phyloP scores from a whole-genome alignment of 257 asterid genomes.

The Verbascum thapsus region DNA sequence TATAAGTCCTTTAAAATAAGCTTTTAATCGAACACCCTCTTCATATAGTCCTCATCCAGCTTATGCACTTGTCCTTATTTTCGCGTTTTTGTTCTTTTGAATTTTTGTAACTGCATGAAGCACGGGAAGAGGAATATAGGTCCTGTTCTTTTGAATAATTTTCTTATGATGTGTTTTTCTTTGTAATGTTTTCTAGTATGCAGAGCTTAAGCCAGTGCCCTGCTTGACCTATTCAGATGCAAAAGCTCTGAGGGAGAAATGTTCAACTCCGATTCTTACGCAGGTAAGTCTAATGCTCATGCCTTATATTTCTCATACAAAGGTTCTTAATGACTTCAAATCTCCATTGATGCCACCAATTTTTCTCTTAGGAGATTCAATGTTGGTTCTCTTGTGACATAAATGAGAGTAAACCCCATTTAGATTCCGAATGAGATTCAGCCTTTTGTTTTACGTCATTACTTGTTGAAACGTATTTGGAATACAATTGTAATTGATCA shows the following conservation, averaged over 20 bases:
- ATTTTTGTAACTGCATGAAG: not conserved
- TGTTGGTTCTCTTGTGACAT: not conserved
- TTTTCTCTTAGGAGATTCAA: not conserved
- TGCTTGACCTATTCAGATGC: slow-evolving; percentile 93
- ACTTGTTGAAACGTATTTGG: not conserved
- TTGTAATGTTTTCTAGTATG: slow-evolving; percentile 62
- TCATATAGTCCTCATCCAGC: too few relatives aligned
- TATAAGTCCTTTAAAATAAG: too few relatives aligned
- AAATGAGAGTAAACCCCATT: not conserved
- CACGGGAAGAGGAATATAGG: not conserved
- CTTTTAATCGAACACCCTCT: too few relatives aligned
- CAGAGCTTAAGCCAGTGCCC: slow-evolving; percentile 99
- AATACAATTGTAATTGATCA: not conserved
- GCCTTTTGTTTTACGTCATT: not conserved
- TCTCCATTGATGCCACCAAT: not conserved
- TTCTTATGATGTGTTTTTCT: slow-evolving; percentile 19
- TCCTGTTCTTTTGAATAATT: not conserved
- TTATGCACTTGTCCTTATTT: too few relatives aligned
- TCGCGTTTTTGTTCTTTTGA: too few relatives aligned
- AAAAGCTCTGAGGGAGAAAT: slow-evolving; percentile 67
- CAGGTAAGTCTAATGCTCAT: slow-evolving; percentile 56
- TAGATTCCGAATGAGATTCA: not conserved
- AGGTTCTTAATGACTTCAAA: not conserved
- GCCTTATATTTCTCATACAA: slow-evolving; percentile 10
- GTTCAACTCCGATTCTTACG: slow-evolving; percentile 84